phyloP scores from a whole-genome alignment of 139 green algal species.

The Gonium pectorale region DNA sequence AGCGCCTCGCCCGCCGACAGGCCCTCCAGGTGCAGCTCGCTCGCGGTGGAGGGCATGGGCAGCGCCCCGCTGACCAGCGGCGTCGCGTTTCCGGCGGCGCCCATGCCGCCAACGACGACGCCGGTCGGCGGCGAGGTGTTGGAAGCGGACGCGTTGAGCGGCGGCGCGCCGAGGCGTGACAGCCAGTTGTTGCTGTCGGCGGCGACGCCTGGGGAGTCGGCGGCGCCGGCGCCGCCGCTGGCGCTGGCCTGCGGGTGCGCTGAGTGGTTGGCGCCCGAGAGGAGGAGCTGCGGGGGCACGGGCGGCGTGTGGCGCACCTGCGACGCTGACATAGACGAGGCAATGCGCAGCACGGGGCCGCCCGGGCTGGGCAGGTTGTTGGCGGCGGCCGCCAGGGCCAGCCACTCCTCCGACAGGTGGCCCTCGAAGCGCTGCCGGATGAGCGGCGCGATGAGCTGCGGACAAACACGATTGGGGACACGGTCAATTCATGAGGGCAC shows the following conservation, averaged over 20 bases:
- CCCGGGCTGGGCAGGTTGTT: conserved; percentile 43
- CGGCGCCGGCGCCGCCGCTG: too few species aligned
- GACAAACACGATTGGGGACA: too few species aligned
- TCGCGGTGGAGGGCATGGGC: too few species aligned
- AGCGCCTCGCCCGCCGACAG: conserved; percentile 39
- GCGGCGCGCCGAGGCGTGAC: neutral
- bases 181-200: conserved; percentile 23
- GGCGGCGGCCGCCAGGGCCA: conserved; percentile 19
- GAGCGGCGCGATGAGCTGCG: conserved; percentile 30
- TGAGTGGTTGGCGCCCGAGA: neutral
- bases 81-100: too few species aligned
- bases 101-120: too few species aligned
- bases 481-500: too few species aligned
- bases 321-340: conserved; percentile 13
- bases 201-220: too few species aligned
- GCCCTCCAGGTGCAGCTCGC: conserved; percentile 39
- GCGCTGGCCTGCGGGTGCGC: too few species aligned
- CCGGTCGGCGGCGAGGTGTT: too few species aligned
- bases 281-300: neutral
- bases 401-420: conserved; percentile 32
- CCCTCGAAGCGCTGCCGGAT: conserved; percentile 26
- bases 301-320: conserved; percentile 15
- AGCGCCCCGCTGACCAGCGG: too few species aligned
- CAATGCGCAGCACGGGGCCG: conserved; percentile 24
- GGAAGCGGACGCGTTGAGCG: neutral